A percentile compares a stretch with the other conserved stretches of the same genome.
These are phyloP conservation scores for Erysimum cheiranthoides DNA, from an alignment of 345 rosid genomes.

Conservation along the genomic window DNA sequence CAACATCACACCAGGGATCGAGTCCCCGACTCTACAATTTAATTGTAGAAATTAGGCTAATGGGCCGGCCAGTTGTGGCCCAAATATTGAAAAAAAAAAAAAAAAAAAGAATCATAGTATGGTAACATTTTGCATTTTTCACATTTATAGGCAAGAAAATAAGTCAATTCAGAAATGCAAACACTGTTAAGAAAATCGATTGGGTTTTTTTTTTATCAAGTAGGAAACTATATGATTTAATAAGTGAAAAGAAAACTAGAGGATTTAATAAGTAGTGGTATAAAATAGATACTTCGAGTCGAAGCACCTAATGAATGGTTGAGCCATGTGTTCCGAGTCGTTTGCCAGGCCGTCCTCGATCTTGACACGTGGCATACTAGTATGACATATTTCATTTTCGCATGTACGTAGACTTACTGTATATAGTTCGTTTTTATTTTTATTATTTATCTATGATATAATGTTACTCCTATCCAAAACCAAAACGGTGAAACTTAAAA, in stretches of 20 bases:
- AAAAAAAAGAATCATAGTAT: neutral
- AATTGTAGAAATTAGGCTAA: no score
- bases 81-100: no score
- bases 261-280: slow-evolving; percentile 24
- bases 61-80: no score
- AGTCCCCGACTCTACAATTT: no score
- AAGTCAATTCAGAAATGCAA: neutral
- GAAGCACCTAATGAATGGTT: slow-evolving; percentile 31
- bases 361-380: slow-evolving; percentile 25
- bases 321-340: slow-evolving; percentile 38
- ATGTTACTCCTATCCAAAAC: slow-evolving; percentile 1
- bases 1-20: no score
- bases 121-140: neutral
- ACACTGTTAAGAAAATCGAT: neutral
- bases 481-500: slow-evolving; percentile 24
- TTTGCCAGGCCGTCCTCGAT: slow-evolving; percentile 23
- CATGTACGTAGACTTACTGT: slow-evolving; percentile 10
- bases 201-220: neutral
- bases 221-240: neutral
- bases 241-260: neutral
- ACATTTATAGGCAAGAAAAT: neutral
- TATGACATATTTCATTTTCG: slow-evolving; percentile 31
- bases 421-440: neutral
- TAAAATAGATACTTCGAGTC: slow-evolving; percentile 29
- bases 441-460: neutral